Conservation (phyloP, 2,329 filamentous ascomycete species). For the Aspergillus japonicus region DNA sequence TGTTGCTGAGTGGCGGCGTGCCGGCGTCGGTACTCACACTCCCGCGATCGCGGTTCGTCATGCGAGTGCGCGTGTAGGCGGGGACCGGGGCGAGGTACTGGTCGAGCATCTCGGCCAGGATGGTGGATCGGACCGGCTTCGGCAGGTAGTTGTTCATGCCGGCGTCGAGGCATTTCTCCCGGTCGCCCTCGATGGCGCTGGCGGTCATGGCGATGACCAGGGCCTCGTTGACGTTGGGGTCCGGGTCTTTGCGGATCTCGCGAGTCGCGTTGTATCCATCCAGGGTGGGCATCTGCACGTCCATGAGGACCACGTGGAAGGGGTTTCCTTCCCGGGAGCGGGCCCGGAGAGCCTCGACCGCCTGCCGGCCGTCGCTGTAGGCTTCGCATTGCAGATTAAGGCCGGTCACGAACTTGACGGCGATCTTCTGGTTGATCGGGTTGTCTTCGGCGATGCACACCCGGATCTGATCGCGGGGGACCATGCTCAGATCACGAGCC, state of each 20-base stretch:
- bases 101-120: constrained; percentile 80
- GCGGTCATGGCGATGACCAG: constrained; percentile 98
- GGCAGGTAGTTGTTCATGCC: constrained; percentile 98
- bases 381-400: constrained; percentile 85
- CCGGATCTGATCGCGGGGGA: constrained; percentile 74
- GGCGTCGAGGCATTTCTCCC: constrained; percentile 91
- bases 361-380: constrained; percentile 84
- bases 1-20: constrained; percentile 18
- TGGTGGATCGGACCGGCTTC: constrained; percentile 87
- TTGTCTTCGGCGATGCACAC: constrained; percentile 97
- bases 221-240: constrained; percentile 74
- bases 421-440: constrained; percentile 89
- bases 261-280: constrained; percentile 92
- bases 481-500: constrained; percentile 66
- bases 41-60: constrained; percentile 31
- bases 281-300: constrained; percentile 91
- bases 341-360: constrained; percentile 77
- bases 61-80: constrained; percentile 33
- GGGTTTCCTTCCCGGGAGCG: constrained; percentile 70
- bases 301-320: constrained; percentile 92
- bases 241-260: constrained; percentile 71
- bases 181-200: constrained; percentile 87
- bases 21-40: constrained; percentile 29
- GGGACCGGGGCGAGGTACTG: constrained; percentile 59
- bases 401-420: constrained; percentile 83